Evolutionary conservation across 2,329 filamentous ascomycete species (phyloP).

Genomic region (Monilinia fructicola): DNA sequence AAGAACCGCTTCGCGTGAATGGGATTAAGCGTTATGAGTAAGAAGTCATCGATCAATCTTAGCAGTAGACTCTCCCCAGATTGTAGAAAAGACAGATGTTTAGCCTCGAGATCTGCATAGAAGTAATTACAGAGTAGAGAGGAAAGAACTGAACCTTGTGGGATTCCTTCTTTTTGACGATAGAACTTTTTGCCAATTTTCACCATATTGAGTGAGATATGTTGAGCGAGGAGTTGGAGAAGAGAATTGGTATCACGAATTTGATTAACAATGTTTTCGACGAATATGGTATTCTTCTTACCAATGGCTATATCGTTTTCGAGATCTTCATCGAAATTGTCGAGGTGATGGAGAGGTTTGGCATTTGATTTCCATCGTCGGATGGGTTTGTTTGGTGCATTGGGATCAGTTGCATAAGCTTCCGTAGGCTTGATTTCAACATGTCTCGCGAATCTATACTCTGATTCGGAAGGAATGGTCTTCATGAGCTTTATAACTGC

Average conservation of each 20-base stretch:
- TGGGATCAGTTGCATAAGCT: conserved; percentile 25
- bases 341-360: conserved; percentile 33
- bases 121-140: conserved; percentile 92
- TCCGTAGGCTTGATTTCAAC: conserved; percentile 62
- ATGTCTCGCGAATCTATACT: conserved; percentile 73
- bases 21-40: conserved; percentile 75
- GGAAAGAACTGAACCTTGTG: conserved; percentile 88
- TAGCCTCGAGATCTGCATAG: conserved; percentile 80
- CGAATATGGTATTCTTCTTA: conserved; percentile 68
- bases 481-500: conserved; percentile 66
- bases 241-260: conserved; percentile 59
- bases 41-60: conserved; percentile 87
- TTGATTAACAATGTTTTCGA: conserved; percentile 64
- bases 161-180: conserved; percentile 83
- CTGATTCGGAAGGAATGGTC: conserved; percentile 54
- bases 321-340: conserved; percentile 38
- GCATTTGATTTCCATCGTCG: conserved; percentile 39
- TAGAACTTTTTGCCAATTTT: conserved; percentile 88
- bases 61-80: conserved; percentile 64
- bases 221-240: conserved; percentile 69
- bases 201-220: conserved; percentile 82
- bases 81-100: conserved; percentile 66
- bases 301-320: conserved; percentile 38
- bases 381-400: conserved; percentile 32
- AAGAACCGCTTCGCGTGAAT: conserved; percentile 71